Evolutionary conservation across 1,284 basidiomycete genomes (phyloP), one percentile per base, ranked within the genome.

Genomic region (Papiliotrema fonsecae): DNA sequence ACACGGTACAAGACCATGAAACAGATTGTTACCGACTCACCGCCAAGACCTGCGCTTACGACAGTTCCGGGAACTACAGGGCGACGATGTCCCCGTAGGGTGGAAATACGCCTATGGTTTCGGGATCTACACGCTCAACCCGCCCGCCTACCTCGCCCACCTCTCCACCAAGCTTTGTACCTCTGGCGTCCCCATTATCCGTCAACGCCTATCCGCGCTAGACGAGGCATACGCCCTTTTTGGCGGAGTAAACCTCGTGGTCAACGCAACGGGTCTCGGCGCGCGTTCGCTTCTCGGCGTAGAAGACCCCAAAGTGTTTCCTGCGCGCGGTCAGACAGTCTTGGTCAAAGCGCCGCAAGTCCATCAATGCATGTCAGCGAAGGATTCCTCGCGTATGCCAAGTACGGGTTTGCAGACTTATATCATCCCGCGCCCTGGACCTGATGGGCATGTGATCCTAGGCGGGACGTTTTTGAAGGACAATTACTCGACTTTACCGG

Each of bases 251-350:
- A 42, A 52, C 16, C 42, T 77, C 9, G 64, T 78, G 7, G 67
- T 79, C 42, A 78, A 79, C 47, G 76, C 76, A 2, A 75, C 74
- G 0, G 77, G 75, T 2, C 53, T 64, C 3, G 86, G 86, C 14
- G 81, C 87, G 10, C 77, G 82, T 14, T 79, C 80, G n/a, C 76
- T 92, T 11, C 80, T 86, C 18, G 89, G 87, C 5, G 82, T 93
- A 3, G 82, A 88, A 57, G 86, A 90, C 64, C 75, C 76, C 46
- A 72, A 74, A n/a, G 78, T 90, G 19, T 82, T 82, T 64, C 89
- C 91, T 0, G 80, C 91, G 46, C 80, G 89, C 36, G 92, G 91
- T 0, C 91, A 96, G 72, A 92, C 87, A 0, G 81, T 91, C 10
- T 73, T 89, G 24, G 76, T 89, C 11, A 73, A 80, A 47, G 86